Percentiles rank a stretch among this genome's conserved stretches.
phyloP scores from a whole-genome alignment of 2,329 filamentous ascomycete genomes.

The Akanthomyces uredinophilus region DNA sequence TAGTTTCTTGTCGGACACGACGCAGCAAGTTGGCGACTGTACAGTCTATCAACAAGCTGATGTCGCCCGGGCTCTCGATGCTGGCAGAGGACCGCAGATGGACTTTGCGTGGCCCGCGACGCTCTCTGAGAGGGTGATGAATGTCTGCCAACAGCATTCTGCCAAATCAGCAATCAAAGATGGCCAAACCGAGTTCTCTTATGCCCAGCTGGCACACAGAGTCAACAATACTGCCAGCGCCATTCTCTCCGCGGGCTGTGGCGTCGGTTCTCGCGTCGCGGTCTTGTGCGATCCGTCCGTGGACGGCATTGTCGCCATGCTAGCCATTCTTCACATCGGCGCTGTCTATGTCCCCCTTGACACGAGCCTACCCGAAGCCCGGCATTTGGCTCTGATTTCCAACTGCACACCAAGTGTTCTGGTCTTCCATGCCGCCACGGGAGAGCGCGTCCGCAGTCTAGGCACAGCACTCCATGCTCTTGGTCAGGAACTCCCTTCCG shows the following conservation, averaged over 20 bases:
- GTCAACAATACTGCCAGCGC: not conserved
- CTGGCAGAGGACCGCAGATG: not conserved
- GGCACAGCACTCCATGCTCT: not conserved
- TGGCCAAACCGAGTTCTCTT: not conserved
- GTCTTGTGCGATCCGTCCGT: constrained; percentile 35
- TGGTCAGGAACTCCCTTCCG: not conserved
- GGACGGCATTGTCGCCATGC: constrained; percentile 33
- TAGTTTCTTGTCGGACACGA: not conserved
- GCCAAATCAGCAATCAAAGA: not conserved
- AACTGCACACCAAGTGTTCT: constrained; percentile 23
- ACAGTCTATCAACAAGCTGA: not conserved
- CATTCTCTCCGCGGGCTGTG: not conserved
- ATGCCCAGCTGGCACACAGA: not conserved
- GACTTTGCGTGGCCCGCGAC: not conserved
- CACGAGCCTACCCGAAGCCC: constrained; percentile 21
- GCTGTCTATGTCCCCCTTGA: constrained; percentile 38
- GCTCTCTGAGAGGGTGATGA: not conserved
- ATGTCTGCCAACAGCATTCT: not conserved
- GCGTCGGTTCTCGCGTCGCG: constrained; percentile 24
- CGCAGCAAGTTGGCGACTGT: not conserved
- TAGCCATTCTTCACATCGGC: constrained; percentile 36
- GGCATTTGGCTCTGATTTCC: constrained; percentile 27
- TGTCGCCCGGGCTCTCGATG: not conserved
- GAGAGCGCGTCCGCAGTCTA: not conserved
- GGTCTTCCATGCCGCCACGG: not conserved